A percentile compares a stretch with the other conserved stretches of the same genome.
Evolutionary conservation across 1,139 yeast genomes (phyloP).

Genomic region (Dujonia santamariae): DNA sequence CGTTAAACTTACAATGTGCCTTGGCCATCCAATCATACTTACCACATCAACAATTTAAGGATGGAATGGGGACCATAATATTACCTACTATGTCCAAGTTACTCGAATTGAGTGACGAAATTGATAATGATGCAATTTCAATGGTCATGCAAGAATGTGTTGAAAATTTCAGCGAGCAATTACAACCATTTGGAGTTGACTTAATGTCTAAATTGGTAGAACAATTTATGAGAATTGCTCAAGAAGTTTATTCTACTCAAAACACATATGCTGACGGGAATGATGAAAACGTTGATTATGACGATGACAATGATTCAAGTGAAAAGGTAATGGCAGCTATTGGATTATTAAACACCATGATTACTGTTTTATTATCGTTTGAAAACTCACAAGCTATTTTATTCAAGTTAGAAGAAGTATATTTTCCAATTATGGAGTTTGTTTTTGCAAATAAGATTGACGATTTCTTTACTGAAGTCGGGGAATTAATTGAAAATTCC

Average conservation of each 20-base stretch:
- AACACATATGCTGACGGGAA: slow-evolving; percentile 39
- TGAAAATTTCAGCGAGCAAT: slow-evolving; percentile 79
- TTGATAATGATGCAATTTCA: slow-evolving; percentile 84
- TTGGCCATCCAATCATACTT: slow-evolving; percentile 81
- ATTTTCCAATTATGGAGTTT: slow-evolving; percentile 68
- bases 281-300: slow-evolving; percentile 38
- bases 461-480: slow-evolving; percentile 78
- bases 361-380: slow-evolving; percentile 81
- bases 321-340: slow-evolving; percentile 88
- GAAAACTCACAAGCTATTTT: slow-evolving; percentile 76
- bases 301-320: slow-evolving; percentile 49
- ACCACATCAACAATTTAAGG: slow-evolving; percentile 61
- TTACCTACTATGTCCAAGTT: slow-evolving; percentile 82
- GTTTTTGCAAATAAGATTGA: slow-evolving; percentile 65
- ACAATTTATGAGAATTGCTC: slow-evolving; percentile 73
- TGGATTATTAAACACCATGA: slow-evolving; percentile 83
- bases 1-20: slow-evolving; percentile 82
- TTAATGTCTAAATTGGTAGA: slow-evolving; percentile 76
- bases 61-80: slow-evolving; percentile 63
- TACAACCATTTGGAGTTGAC: slow-evolving; percentile 92
- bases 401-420: slow-evolving; percentile 64
- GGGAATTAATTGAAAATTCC: slow-evolving; percentile 83
- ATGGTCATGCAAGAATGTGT: slow-evolving; percentile 96
- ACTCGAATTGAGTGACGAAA: slow-evolving; percentile 70
- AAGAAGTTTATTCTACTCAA: slow-evolving; percentile 62